Base-by-base conservation (phyloP, 495 filamentous ascomycete species). In the Aspergillus homomorphus region DNA sequence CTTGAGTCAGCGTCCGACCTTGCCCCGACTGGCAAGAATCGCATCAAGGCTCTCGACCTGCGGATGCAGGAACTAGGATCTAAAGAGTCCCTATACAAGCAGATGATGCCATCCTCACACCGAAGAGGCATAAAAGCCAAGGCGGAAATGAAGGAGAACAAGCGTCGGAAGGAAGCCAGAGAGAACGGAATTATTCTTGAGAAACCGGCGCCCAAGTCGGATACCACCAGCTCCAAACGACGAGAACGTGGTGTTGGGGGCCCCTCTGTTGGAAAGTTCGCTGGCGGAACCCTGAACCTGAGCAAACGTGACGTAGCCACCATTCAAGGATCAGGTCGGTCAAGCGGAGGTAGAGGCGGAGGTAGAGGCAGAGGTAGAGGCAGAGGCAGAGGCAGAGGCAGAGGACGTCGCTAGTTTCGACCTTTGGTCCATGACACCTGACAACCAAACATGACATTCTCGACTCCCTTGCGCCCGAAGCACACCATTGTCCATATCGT, bases 121-220 rank as follows among this genome's bases (percentile, higher is more conserved):
- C 80, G 89, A 51, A 89, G 85, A 69, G 92, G 91, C 7, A 96
- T 97, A 56, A 73, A 78, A 10, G 80, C 82, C 3, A 88, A 89
- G 56, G 81, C 82, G 3, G 73, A 65, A 14, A 71, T 74, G 41
- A 83, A 82, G 55, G 92, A 98, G 65, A 78, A 82, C 2, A 88
- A 77, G 67, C 75, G 94, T 33, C 75, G 94, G 28, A 77, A 73
- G 26, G 89, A 96, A 63, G 94, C 94, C 7, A 84, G 81, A 62
- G 92, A 97, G 74, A 95, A 92, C 61, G 94, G 94, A 7, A 87
- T 98, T 58, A 83, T 98, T 55, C 77, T 98, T 2, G 94, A 98
- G 76, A 86, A 84, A 59, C 81, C 80, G 23, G 73, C 69, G 4
- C 74, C 67, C 49, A 84, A 80, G 56, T 58, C 67, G 49, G 77